Evolutionary conservation across 148 eudicot species (phyloP).

Genomic region (Diospyros kaki): DNA sequence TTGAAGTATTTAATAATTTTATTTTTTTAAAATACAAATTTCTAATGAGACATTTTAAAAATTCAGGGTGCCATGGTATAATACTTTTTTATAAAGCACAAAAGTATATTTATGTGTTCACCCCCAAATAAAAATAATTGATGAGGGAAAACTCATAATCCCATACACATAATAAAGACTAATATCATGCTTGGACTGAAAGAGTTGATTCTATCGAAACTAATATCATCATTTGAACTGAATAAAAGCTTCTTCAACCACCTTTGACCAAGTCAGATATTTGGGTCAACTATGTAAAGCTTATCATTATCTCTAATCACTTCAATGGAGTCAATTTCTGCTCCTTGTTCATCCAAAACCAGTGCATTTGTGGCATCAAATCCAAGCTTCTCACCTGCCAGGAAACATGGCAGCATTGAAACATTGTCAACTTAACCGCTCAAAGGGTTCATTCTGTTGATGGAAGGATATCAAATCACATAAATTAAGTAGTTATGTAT

Average conservation of each 20-base stretch:
- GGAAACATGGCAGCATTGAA: neutral
- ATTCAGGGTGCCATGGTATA: too few relatives aligned
- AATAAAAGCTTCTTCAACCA: neutral
- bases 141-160: too few relatives aligned
- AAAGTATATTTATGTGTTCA: too few relatives aligned
- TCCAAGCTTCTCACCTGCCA: slow-evolving; percentile 60
- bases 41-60: too few relatives aligned
- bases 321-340: slow-evolving; percentile 67
- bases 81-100: too few relatives aligned
- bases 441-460: neutral
- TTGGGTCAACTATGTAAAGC: slow-evolving; percentile 38
- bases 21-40: too few relatives aligned
- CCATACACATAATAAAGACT: too few relatives aligned
- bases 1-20: too few relatives aligned
- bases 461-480: neutral
- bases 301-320: slow-evolving; percentile 77
- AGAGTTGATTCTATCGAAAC: too few relatives aligned
- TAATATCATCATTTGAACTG: too few relatives aligned
- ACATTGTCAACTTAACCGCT: neutral
- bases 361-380: slow-evolving; percentile 45
- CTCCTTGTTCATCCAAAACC: slow-evolving; percentile 57
- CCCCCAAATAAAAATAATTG: too few relatives aligned
- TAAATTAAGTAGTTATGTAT: neutral
- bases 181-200: too few relatives aligned
- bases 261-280: neutral